Percentiles rank a stretch among this genome's conserved stretches.
Evolutionary conservation across 768 basidiomycete species (phyloP).

Genomic region (Amanita muscaria): DNA sequence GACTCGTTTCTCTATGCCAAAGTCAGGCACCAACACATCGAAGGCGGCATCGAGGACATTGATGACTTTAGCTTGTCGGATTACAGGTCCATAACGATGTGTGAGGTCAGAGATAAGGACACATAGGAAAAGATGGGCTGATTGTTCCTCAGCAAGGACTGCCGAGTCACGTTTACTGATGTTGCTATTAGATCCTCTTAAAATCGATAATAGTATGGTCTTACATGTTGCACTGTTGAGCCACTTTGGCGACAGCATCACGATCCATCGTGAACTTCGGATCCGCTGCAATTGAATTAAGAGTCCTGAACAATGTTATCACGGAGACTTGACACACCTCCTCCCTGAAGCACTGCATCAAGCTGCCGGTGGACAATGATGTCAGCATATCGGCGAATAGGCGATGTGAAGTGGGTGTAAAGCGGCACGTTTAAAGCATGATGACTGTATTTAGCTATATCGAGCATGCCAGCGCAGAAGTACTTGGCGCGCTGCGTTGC

Average conservation of each 20-base stretch:
- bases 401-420: conserved; percentile 91
- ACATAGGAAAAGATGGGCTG: conserved; percentile 90
- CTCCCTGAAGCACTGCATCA: conserved; percentile 75
- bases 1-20: conserved; percentile 97
- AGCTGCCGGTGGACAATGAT: conserved; percentile 94
- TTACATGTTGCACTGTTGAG: conserved; percentile 96
- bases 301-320: conserved; percentile 2
- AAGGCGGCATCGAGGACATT: conserved; percentile 97
- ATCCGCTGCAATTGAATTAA: conserved; percentile 35
- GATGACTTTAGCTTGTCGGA: conserved; percentile 91
- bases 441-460: conserved; percentile 96
- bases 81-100: conserved; percentile 88
- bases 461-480: conserved; percentile 98
- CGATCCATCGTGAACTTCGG: conserved; percentile 95
- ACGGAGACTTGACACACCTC: conserved; percentile 32
- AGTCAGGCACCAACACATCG: conserved; percentile 92
- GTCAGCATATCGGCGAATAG: conserved; percentile 90
- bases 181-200: conserved; percentile 4
- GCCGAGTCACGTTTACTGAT: conserved; percentile 85
- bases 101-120: conserved; percentile 92
- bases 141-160: conserved; percentile 90
- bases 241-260: conserved; percentile 94
- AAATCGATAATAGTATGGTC: conserved; percentile 14
- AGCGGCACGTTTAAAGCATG: conserved; percentile 85
- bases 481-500: conserved; percentile 95